A percentile compares a stretch with the other conserved stretches of the same genome.
phyloP scores from a whole-genome alignment of 352 stramenopile genomes.

The Phytophthora crassamura region DNA sequence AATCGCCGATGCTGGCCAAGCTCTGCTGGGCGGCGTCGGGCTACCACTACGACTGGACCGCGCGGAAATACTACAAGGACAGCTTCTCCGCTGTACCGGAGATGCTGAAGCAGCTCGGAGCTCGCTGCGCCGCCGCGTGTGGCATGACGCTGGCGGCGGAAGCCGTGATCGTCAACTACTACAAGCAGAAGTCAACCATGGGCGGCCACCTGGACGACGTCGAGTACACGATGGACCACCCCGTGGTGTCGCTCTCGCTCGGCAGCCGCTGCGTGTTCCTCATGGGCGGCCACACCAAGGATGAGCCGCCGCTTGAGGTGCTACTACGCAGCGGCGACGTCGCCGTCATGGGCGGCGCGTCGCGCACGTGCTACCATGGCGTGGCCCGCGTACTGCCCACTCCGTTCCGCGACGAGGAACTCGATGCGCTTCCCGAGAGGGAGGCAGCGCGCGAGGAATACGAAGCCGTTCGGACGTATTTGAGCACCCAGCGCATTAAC shows the following conservation, averaged over 20 bases:
- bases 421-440: conserved; percentile 27
- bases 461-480: conserved; percentile 53
- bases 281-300: conserved; percentile 70
- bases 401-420: conserved; percentile 39
- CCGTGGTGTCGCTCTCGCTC: conserved; percentile 81
- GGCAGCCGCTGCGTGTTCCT: conserved; percentile 80
- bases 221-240: conserved; percentile 84
- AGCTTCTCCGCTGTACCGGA: conserved; percentile 60
- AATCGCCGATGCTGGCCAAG: conserved; percentile 56
- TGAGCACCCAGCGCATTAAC: conserved; percentile 75
- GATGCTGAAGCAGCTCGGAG: conserved; percentile 50
- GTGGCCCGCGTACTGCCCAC: conserved; percentile 67
- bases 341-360: conserved; percentile 63
- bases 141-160: conserved; percentile 62
- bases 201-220: conserved; percentile 86
- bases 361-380: conserved; percentile 76
- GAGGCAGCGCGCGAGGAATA: conserved; percentile 39
- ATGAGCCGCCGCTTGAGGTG: conserved; percentile 63
- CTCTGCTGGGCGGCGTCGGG: conserved; percentile 76
- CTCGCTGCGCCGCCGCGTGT: conserved; percentile 54
- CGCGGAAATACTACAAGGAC: conserved; percentile 67
- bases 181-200: conserved; percentile 81
- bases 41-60: conserved; percentile 88
- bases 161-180: conserved; percentile 87
- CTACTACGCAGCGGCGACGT: conserved; percentile 78